A percentile compares a stretch with the other conserved stretches of the same genome.
These are phyloP conservation scores for Xylaria sp. DNA, from an alignment of 2,329 filamentous ascomycete genomes.

Conservation along the genomic window DNA sequence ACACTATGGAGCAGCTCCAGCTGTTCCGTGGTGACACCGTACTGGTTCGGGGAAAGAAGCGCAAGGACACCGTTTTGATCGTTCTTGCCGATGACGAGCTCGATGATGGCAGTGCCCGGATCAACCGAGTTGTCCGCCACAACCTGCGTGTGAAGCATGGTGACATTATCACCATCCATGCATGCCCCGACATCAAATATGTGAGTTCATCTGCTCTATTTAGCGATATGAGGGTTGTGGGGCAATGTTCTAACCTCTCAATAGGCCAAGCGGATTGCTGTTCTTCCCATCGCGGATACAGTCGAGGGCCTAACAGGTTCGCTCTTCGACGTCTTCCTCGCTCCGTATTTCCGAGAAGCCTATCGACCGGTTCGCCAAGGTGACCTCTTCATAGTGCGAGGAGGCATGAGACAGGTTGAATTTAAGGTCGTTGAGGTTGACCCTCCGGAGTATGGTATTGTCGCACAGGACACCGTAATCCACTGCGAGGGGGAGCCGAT, in stretches of 20 bases:
- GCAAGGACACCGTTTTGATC: conserved; percentile 97
- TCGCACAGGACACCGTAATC: conserved; percentile 97
- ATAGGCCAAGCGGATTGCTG: conserved; percentile 97
- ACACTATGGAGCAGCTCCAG: conserved; percentile 97
- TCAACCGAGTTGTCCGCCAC: conserved; percentile 98
- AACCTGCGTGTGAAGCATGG: conserved; percentile 98
- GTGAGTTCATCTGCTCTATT: conserved; percentile 58
- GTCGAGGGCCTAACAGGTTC: conserved; percentile 97
- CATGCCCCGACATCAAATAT: conserved; percentile 99
- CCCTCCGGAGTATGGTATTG: conserved; percentile 96
- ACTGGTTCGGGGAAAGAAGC: conserved; percentile 98
- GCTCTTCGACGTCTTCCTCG: conserved; percentile 98
- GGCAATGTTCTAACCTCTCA: conserved; percentile 29
- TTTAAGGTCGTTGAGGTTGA: conserved; percentile 99
- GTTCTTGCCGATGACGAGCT: conserved; percentile 97
- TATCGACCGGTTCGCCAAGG: conserved; percentile 97
- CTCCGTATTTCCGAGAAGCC: conserved; percentile 98
- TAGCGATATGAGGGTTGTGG: neutral
- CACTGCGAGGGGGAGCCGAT: conserved; percentile 97
- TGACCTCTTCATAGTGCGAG: conserved; percentile 94
- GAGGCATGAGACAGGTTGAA: conserved; percentile 98
- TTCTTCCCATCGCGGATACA: conserved; percentile 96
- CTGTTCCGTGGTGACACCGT: conserved; percentile 99
- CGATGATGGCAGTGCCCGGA: conserved; percentile 93
- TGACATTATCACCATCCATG: conserved; percentile 94